phyloP scores from a whole-genome alignment of 2,329 filamentous ascomycete genomes.

The Dichotomopilus funicola region DNA sequence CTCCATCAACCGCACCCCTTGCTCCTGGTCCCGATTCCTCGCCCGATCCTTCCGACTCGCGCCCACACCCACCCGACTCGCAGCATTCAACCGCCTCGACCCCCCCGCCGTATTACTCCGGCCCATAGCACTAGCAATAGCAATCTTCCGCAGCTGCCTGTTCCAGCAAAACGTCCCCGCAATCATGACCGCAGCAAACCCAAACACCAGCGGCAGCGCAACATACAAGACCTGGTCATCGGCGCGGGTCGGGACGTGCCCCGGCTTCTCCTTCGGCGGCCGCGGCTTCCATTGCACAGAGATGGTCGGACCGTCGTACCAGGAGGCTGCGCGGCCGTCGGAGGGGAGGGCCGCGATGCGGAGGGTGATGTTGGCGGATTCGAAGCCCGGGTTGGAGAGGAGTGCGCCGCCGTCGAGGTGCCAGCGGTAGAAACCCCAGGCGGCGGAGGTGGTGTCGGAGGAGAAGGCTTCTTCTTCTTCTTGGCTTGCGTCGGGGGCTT shows the following conservation, averaged over 20 bases:
- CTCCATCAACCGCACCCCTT: slow-evolving; percentile 42
- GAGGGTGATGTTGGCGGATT: slow-evolving; percentile 42
- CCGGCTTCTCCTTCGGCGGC: slow-evolving; percentile 15
- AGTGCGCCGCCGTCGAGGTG: slow-evolving; percentile 24
- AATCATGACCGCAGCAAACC: slow-evolving; percentile 41
- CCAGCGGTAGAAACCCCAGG: slow-evolving; percentile 44
- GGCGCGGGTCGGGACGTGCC: slow-evolving; percentile 14
- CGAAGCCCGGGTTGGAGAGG: background rate
- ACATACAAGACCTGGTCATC: slow-evolving; percentile 42
- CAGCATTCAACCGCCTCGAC: background rate
- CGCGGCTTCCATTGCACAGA: slow-evolving; percentile 29
- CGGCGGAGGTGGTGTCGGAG: slow-evolving; percentile 32
- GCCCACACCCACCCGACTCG: slow-evolving; percentile 13
- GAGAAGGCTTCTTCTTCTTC: slow-evolving; percentile 26
- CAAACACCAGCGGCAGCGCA: slow-evolving; percentile 46
- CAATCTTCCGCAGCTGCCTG: slow-evolving; percentile 43
- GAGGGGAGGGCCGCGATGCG: slow-evolving; percentile 35
- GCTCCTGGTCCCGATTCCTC: slow-evolving; percentile 28
- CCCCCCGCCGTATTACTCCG: slow-evolving; percentile 36
- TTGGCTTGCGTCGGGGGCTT: background rate
- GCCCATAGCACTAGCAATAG: slow-evolving; percentile 47
- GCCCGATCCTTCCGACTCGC: slow-evolving; percentile 27
- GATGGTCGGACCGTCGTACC: slow-evolving; percentile 35
- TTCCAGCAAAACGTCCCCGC: slow-evolving; percentile 54
- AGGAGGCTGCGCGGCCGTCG: slow-evolving; percentile 17